Base-by-base conservation (phyloP, 805 yeast genomes). In the Tetrapisispora fleetii region DNA sequence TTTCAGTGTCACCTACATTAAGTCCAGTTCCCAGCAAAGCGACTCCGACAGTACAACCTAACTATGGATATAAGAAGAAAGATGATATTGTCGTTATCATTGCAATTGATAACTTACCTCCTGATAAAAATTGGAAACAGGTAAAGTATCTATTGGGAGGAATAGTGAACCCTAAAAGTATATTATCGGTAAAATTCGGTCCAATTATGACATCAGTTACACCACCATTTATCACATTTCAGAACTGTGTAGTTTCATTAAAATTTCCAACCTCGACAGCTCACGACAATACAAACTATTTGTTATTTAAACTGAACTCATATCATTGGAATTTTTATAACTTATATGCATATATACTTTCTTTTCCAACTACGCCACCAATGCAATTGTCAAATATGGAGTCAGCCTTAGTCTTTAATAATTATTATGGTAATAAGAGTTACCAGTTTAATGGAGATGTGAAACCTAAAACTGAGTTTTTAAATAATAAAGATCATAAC, bases 81-180 rank as follows among this genome's bases (percentile, higher is more conserved):
- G 14, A 21, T 14, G 37, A 21, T 8, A 11, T 4, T 30, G 39
- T 46, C 1, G 46, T 52, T 3, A 27, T 47, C 40, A 48, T 63
- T 30, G 54, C 61, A 46, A 57, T 64, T 17, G 67, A 64, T 47
- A 63, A 64, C 52, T 42, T 64, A 24, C 68, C 68, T 30, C 66
- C 65, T 24, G 63, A 62, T 13, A 63, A 64, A 51, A 58, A 53
- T 27, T 64, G 68, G 68, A 59, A 60, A 43, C 64, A 64, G 44
- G 56, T 64, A 16, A 59, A 59, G 46, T 64, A 64, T 49, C 50
- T 63, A 40, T 56, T 64, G 14, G 67, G 67, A 30, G 65, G 67
- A 3, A 59, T 64, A 39, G 55, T 64, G 32, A 64, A 60, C 45
- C 63, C 62, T 48, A 55, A 59, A 14, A 57, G 56, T 47, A 55